Evolutionary conservation across 2,329 filamentous ascomycete species (phyloP), one percentile per base, ranked within the genome.

Genomic region (Xylaria sp.): DNA sequence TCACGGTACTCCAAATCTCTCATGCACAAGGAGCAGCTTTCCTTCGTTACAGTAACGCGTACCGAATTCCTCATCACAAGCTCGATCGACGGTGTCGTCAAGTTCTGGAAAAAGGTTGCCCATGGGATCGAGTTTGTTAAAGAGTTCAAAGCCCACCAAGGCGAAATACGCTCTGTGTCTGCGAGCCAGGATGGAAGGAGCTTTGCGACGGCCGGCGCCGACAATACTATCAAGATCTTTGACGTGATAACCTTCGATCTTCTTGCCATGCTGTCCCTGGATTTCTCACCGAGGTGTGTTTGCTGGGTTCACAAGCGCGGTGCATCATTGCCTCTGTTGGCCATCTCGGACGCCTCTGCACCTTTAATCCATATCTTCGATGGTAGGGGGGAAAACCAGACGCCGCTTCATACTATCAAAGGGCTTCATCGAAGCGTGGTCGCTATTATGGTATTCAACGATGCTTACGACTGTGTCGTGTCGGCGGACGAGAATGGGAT

Each of bases 101-200:
- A 99, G 77, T 99, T 99, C 76, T 99, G 95, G 95, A 99, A 99
- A 80, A 99, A 99, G 80, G 86, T 91, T 66, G 89, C 87, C 1
- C 88, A 91, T 33, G 92, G 92, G 0, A 91, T 99, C 60, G 96
- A 99, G 78, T 99, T 99, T 73, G 94, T 98, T 54, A 99, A 99
- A 79, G 93, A 99, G 78, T 99, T 97, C 80, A 90, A 89, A 73
- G 93, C 95, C 7, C 96, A 99, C 77, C 83, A 85, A 59, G 91
- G 92, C 53, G 92, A 96, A 73, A 92, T 98, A 72, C 87, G 83
- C 63, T 90, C 90, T 27, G 91, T 95, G 44, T 95, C 89, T 37
- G 89, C 91, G 65, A 98, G 94, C 77, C 85, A 88, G 40, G 95
- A 99, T 76, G 95, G 95, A 0, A 86, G 93, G 71, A 97, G 91